Percentiles rank a stretch among this genome's conserved stretches.
Evolutionary conservation across 768 basidiomycete genomes (phyloP).

Genomic region (Serendipita sp.): DNA sequence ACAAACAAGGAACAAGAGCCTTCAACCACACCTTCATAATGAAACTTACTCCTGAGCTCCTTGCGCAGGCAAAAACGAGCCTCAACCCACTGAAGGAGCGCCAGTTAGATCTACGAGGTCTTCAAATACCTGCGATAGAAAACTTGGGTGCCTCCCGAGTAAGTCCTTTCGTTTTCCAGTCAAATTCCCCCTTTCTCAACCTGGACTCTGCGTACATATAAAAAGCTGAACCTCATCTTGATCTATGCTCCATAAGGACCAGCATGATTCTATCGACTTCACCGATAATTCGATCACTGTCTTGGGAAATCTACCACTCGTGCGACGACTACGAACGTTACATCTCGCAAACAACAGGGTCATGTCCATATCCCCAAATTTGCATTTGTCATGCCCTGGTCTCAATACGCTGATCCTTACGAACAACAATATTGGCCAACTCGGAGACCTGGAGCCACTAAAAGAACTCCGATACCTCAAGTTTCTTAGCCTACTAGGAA

Average conservation of each 20-base stretch:
- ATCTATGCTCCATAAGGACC: constrained; percentile 39
- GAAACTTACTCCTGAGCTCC: constrained; percentile 90
- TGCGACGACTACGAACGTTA: constrained; percentile 70
- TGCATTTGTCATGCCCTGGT: constrained; percentile 73
- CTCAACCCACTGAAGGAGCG: constrained; percentile 78
- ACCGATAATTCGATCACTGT: constrained; percentile 78
- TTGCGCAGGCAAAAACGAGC: constrained; percentile 63
- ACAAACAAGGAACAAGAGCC: background rate
- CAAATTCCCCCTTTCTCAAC: background rate
- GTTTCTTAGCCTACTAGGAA: constrained; percentile 63
- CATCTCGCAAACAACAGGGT: constrained; percentile 85
- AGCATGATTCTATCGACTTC: constrained; percentile 86
- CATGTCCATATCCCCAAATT: constrained; percentile 62
- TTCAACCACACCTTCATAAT: constrained; percentile 27
- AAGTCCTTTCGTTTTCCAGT: constrained; percentile 18
- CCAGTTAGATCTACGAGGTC: constrained; percentile 87
- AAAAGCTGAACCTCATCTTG: constrained; percentile 9
- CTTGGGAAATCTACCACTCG: constrained; percentile 73
- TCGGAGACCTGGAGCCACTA: constrained; percentile 74
- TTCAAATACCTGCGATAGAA: constrained; percentile 84
- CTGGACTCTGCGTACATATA: background rate
- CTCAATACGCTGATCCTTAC: constrained; percentile 70
- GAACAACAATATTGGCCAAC: constrained; percentile 63
- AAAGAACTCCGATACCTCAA: constrained; percentile 60
- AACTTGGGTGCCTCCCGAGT: constrained; percentile 88